Evolutionary conservation across 2,329 filamentous ascomycete species (phyloP).

Genomic region (Cladosporium phlei): DNA sequence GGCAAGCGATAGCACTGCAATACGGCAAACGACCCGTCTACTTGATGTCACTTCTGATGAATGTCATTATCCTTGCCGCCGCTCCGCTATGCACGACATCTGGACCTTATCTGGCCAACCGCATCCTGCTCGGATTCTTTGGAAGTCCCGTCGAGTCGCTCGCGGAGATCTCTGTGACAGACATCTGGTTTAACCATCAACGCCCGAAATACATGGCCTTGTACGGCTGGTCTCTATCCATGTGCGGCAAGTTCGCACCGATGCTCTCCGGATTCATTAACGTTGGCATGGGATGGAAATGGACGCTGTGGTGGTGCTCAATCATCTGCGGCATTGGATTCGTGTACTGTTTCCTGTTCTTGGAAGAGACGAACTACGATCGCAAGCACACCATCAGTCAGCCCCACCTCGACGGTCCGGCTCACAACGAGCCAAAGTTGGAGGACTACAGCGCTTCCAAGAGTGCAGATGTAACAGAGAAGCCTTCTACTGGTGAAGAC

Average conservation of each 20-base stretch:
- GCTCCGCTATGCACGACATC: constrained; percentile 41
- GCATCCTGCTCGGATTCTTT: constrained; percentile 46
- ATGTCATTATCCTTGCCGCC: constrained; percentile 41
- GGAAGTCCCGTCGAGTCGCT: constrained; percentile 48
- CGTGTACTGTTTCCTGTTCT: constrained; percentile 53
- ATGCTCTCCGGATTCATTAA: constrained; percentile 49
- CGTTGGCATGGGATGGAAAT: constrained; percentile 47
- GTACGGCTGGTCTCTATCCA: constrained; percentile 25
- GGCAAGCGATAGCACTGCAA: constrained; percentile 50
- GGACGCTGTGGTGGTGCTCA: constrained; percentile 49
- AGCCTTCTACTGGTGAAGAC: constrained; percentile 32
- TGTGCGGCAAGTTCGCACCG: constrained; percentile 31
- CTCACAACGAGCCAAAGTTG: not conserved
- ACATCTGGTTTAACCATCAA: constrained; percentile 30
- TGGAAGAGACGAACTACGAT: constrained; percentile 57
- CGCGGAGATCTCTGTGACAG: constrained; percentile 32
- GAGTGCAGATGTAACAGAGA: too few species aligned
- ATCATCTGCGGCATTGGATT: constrained; percentile 49
- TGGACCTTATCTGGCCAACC: constrained; percentile 45
- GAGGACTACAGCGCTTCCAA: not conserved
- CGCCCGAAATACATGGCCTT: constrained; percentile 27
- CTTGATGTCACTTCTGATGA: constrained; percentile 39
- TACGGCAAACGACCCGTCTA: constrained; percentile 50
- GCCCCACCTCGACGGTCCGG: too few species aligned
- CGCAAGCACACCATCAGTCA: constrained; percentile 22